These are phyloP conservation scores for Starmera caribaea DNA, from an alignment of 805 yeast genomes.

Conservation along the genomic window DNA sequence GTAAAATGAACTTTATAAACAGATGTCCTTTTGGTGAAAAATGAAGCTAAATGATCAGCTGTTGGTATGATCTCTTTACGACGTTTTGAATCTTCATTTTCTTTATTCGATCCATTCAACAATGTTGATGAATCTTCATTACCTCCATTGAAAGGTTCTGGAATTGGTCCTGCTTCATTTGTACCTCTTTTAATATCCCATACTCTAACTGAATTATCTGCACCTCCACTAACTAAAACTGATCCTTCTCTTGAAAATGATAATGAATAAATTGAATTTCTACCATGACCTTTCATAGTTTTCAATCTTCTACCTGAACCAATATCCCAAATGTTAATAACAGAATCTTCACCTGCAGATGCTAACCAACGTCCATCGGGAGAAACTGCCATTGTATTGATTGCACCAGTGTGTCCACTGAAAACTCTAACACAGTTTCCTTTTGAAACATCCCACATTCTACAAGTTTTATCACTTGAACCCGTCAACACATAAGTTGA, in stretches of 20 bases:
- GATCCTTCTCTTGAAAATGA: constrained; percentile 83
- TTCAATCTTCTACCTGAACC: constrained; percentile 85
- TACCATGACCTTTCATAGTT: constrained; percentile 91
- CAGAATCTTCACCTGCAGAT: constrained; percentile 87
- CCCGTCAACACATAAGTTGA: constrained; percentile 93
- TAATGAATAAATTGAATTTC: constrained; percentile 75
- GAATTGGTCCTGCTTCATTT: constrained; percentile 64
- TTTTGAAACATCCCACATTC: constrained; percentile 94
- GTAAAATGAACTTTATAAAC: constrained; percentile 91
- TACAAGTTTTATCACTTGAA: constrained; percentile 85
- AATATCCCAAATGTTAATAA: constrained; percentile 87
- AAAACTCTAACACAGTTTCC: constrained; percentile 89
- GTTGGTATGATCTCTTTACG: constrained; percentile 72
- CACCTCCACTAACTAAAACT: constrained; percentile 83
- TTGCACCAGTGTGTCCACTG: constrained; percentile 87
- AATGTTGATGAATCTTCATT: constrained; percentile 23
- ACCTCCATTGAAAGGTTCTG: constrained; percentile 51
- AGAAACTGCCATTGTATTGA: constrained; percentile 76
- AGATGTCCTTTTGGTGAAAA: constrained; percentile 88
- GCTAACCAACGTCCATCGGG: constrained; percentile 98
- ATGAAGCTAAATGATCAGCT: constrained; percentile 86
- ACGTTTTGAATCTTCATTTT: constrained; percentile 38
- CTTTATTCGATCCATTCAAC: constrained; percentile 16
- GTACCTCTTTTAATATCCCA: constrained; percentile 94
- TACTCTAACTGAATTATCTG: constrained; percentile 85